These are phyloP conservation scores for Naematelia aurantialba DNA, from an alignment of 768 basidiomycete genomes.

Conservation along the genomic window DNA sequence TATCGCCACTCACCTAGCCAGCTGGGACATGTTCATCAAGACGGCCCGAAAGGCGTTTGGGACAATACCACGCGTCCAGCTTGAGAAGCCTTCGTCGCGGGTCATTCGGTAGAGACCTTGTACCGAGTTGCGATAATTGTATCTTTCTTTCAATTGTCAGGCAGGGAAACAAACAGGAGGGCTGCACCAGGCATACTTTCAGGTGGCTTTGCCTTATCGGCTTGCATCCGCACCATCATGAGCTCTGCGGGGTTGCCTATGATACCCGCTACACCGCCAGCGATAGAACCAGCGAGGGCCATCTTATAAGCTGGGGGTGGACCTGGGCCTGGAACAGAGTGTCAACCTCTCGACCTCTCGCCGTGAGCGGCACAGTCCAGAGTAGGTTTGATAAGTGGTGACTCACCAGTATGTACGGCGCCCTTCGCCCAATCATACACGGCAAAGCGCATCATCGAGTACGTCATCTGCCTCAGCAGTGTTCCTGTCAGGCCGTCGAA, in stretches of 20 bases:
- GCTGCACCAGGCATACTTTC: slow-evolving; percentile 57
- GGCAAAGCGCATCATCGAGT: slow-evolving; percentile 89
- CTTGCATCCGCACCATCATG: slow-evolving; percentile 71
- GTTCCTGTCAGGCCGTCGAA: slow-evolving; percentile 86
- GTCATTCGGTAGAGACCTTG: slow-evolving; percentile 90
- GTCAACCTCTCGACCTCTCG: not conserved
- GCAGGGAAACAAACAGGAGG: no score
- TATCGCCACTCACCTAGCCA: slow-evolving; percentile 66
- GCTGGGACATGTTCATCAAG: slow-evolving; percentile 87
- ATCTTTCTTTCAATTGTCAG: no score
- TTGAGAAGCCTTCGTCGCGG: slow-evolving; percentile 74
- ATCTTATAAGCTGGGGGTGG: slow-evolving; percentile 73
- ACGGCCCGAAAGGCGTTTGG: slow-evolving; percentile 83
- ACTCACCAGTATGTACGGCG: slow-evolving; percentile 62
- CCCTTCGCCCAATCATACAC: slow-evolving; percentile 90
- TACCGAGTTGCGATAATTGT: slow-evolving; percentile 85
- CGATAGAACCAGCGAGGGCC: slow-evolving; percentile 77
- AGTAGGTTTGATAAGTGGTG: slow-evolving; percentile 51
- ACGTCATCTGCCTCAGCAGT: slow-evolving; percentile 87
- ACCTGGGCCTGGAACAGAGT: slow-evolving; percentile 35
- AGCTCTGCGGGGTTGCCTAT: slow-evolving; percentile 72
- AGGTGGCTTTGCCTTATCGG: slow-evolving; percentile 80
- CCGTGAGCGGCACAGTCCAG: no score
- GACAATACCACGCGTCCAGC: slow-evolving; percentile 69
- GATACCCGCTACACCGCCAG: slow-evolving; percentile 78